Evolutionary conservation across 768 basidiomycete genomes (phyloP), one percentile per base, ranked within the genome.

Genomic region (Phlegmacium glaucopus): DNA sequence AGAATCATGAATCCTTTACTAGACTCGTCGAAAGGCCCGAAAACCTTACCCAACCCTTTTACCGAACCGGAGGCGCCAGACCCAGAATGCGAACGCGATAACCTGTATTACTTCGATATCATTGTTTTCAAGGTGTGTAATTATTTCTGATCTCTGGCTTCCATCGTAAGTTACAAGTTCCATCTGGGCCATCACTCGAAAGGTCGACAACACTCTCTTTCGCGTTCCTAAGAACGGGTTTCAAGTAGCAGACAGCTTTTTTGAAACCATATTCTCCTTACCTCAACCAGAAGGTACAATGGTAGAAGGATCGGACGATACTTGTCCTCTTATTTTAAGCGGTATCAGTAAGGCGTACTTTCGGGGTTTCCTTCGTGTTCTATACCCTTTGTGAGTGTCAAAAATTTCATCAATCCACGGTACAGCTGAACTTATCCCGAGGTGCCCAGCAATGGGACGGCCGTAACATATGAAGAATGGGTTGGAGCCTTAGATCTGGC

Each of bases 171-270:
- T 8, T 32, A 13, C 30, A 32, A 8, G 9, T 32, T 8, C 30
- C 13, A 32, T 13, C 30, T 8, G 30, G 30, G 30, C 13, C 13
- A 32, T 32, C 30, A 42, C 26, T 11, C 15, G 28, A 41, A 42
- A 51, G 50, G 50, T 51, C 32, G 50, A 42, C 8, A 39, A 48
- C 35, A 47, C 26, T 22, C 40, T 47, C 9, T 52, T 52, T 32
- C 34, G 42, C n/a, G 50, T 52, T 18, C 50, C 50, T 16, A 34
- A 42, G 38, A 34, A 47, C 17, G 50, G 46, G 15, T 52, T 52
- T 28, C 42, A 52, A 30, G 18, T 36, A 11, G 45, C 41, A 39
- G 42, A 36, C 22, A 32, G 11, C 17, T 26, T 4, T 7, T 40
- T 47, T 29, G 22, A 11, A 7, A 11, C 38, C 38, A 11, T 39